These are phyloP conservation scores for Debaryomyces singareniensis DNA, from an alignment of 1,139 yeast species.

Conservation along the genomic window DNA sequence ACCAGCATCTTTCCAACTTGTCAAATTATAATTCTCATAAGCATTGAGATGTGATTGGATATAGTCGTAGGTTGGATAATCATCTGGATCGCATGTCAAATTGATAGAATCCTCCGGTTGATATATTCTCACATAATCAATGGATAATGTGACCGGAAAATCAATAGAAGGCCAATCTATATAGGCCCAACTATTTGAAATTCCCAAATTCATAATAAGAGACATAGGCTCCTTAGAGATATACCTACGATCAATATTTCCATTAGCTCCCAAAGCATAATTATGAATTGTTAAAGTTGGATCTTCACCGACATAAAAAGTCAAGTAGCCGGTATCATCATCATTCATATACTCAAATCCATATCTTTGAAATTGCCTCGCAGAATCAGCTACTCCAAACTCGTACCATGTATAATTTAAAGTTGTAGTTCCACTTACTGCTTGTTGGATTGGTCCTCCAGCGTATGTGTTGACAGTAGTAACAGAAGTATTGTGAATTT, in stretches of 20 bases:
- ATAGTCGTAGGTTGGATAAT: conserved; percentile 69
- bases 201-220: conserved; percentile 67
- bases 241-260: conserved; percentile 71
- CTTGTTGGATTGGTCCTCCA: conserved; percentile 86
- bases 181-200: conserved; percentile 78
- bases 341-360: conserved; percentile 77
- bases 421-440: conserved; percentile 67
- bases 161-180: conserved; percentile 67
- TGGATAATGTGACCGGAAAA: conserved; percentile 62
- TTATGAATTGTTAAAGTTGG: conserved; percentile 61
- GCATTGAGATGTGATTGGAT: conserved; percentile 59
- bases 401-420: conserved; percentile 75
- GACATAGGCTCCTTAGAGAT: conserved; percentile 86
- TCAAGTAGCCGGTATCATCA: conserved; percentile 58
- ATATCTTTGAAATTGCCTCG: conserved; percentile 54
- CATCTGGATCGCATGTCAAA: conserved; percentile 71
- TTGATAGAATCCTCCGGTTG: conserved; percentile 53
- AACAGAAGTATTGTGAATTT: conserved; percentile 51
- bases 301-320: conserved; percentile 74
- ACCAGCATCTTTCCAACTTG: conserved; percentile 64
- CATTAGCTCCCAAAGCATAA: conserved; percentile 69
- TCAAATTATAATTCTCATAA: conserved; percentile 55
- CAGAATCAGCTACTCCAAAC: conserved; percentile 36
- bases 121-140: conserved; percentile 75
- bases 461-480: conserved; percentile 71